A percentile compares a stretch with the other conserved stretches of the same genome.
These are phyloP conservation scores for Diaporthe helianthi DNA, from an alignment of 2,329 filamentous ascomycete genomes.

Conservation along the genomic window DNA sequence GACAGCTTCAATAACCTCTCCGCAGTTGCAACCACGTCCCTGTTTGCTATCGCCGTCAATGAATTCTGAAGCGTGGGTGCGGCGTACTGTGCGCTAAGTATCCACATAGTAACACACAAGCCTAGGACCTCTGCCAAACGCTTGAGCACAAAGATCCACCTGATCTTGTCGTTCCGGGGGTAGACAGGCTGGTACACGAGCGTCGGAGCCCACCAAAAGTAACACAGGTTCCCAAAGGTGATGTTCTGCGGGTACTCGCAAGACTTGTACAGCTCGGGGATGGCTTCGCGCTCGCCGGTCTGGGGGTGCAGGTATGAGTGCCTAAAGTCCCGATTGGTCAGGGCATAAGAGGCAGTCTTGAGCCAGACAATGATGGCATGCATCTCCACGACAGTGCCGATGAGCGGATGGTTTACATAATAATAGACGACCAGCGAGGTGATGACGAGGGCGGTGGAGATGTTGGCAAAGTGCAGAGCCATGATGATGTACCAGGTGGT, in stretches of 20 bases:
- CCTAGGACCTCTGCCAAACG: conserved; percentile 78
- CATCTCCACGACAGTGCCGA: conserved; percentile 88
- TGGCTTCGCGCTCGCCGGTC: conserved; percentile 67
- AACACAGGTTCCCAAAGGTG: conserved; percentile 83
- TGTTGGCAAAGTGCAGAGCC: conserved; percentile 82
- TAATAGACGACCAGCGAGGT: conserved; percentile 90
- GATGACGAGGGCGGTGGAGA: conserved; percentile 79
- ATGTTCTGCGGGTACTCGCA: conserved; percentile 94
- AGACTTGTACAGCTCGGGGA: conserved; percentile 81
- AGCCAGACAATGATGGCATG: conserved; percentile 96
- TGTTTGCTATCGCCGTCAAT: conserved; percentile 80
- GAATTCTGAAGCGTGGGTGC: conserved; percentile 89
- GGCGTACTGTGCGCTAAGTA: conserved; percentile 92
- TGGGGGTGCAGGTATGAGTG: conserved; percentile 85
- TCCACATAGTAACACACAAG: conserved; percentile 91
- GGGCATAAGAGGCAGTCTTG: conserved; percentile 93
- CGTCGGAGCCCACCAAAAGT: conserved; percentile 98
- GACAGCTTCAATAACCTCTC: conserved; percentile 94
- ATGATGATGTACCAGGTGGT: conserved; percentile 82
- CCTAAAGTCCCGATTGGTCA: conserved; percentile 94
- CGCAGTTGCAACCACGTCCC: conserved; percentile 81
- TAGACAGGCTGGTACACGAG: conserved; percentile 97
- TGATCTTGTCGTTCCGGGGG: conserved; percentile 79
- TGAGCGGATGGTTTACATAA: conserved; percentile 88
- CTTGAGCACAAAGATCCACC: conserved; percentile 89